Conservation (phyloP, 148 eudicot genomes). For the Fallopia convolvulus region DNA sequence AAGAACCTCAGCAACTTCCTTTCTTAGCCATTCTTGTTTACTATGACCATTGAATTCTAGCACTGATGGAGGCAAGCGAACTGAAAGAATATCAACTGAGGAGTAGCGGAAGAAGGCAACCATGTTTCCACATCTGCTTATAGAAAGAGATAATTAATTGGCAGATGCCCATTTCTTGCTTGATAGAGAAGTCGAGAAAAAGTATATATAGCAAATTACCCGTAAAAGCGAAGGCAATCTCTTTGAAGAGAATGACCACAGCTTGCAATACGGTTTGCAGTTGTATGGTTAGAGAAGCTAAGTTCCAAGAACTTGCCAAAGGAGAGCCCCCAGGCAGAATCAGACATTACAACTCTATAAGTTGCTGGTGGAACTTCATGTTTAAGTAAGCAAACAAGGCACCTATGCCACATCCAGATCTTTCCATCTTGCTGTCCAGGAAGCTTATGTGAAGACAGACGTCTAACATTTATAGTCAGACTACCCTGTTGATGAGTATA, state of each 20-base stretch:
- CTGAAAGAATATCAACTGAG: slow-evolving; percentile 75
- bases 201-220: slow-evolving; percentile 30
- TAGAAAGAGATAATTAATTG: not conserved
- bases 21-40: slow-evolving; percentile 58
- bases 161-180: not conserved
- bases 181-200: not conserved
- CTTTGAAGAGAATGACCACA: slow-evolving; percentile 98
- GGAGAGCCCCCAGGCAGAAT: slow-evolving; percentile 98
- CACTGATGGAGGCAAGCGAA: slow-evolving; percentile 59
- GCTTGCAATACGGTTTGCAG: slow-evolving; percentile 90
- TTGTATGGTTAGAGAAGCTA: slow-evolving; percentile 86
- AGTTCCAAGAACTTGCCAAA: slow-evolving; percentile 97
- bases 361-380: slow-evolving; percentile 86
- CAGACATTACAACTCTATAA: slow-evolving; percentile 73
- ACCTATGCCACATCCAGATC: slow-evolving; percentile 99
- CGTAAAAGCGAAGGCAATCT: slow-evolving; percentile 92
- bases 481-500: slow-evolving; percentile 87
- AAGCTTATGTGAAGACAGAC: slow-evolving; percentile 46
- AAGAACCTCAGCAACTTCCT: slow-evolving; percentile 74
- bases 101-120: slow-evolving; percentile 90
- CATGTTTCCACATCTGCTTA: slow-evolving; percentile 70
- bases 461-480: slow-evolving; percentile 72
- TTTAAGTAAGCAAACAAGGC: slow-evolving; percentile 61
- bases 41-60: slow-evolving; percentile 56
- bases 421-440: slow-evolving; percentile 85